Conservation (phyloP, 495 filamentous ascomycete genomes). For the Daldinia caldariorum region DNA sequence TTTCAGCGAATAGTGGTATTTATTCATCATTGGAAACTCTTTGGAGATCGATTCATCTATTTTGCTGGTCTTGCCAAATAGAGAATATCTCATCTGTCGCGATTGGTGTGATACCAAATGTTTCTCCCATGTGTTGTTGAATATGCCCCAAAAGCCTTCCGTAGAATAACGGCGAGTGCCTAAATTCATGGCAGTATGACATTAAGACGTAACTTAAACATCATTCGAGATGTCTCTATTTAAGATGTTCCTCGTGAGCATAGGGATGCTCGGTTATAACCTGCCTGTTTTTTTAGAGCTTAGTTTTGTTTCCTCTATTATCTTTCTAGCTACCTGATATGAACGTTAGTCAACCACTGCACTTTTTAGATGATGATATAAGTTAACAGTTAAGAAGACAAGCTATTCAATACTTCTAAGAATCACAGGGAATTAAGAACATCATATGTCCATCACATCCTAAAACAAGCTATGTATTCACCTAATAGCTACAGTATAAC, state of each 20-base stretch:
- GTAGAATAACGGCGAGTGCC: conserved; percentile 55
- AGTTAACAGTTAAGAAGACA: too few relatives aligned
- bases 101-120: conserved; percentile 55
- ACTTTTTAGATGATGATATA: too few relatives aligned
- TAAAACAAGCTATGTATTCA: too few relatives aligned
- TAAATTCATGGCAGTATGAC: conserved; percentile 1
- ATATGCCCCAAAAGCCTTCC: conserved; percentile 59
- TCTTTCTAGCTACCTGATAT: neutral
- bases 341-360: too few relatives aligned
- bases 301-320: neutral
- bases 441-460: too few relatives aligned
- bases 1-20: too few relatives aligned
- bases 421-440: too few relatives aligned
- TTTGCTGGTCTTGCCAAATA: too few relatives aligned
- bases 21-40: too few relatives aligned
- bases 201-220: conserved; percentile 48
- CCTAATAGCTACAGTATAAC: neutral
- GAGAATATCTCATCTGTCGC: too few relatives aligned
- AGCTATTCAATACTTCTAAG: neutral
- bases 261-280: conserved; percentile 21
- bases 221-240: conserved; percentile 29
- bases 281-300: neutral
- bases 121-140: conserved; percentile 61
- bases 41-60: too few relatives aligned
- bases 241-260: conserved; percentile 15